Base-by-base conservation (phyloP, 2,329 filamentous ascomycete genomes). In the Xylariaceae sp. region DNA sequence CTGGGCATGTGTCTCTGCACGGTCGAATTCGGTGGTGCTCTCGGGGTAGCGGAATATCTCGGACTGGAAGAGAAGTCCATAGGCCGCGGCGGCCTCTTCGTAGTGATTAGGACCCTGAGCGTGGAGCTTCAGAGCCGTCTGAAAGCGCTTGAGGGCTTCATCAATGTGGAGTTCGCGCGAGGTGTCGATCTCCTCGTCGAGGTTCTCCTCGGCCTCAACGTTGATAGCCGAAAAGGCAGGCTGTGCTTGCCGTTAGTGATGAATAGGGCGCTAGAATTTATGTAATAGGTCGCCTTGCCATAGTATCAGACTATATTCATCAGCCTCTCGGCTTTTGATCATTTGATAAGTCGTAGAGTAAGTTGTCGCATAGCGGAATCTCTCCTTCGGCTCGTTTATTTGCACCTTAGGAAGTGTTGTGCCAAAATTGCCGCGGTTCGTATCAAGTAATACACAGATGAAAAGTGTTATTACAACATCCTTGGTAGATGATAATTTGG, bases 41-140 rank as follows among this genome's bases (percentile, higher is more conserved):
- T 97, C 93, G 45, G 89, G 88, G 67, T 94, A 96, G 66, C 85
- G 88, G 77, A 97, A 97, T 54, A 99, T 94, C 50, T 97, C 94
- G 21, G 92, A 97, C 47, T 88, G 78, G 72, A 99, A 95, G 1
- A 99, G 84, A 30, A 84, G 84, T 41, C 87, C 80, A 74, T 99
- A 99, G 39, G 94, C 93, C 45, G 86, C 82, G 36, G 82, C 81
- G 16, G 95, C 93, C 67, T 91, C 86, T 41, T 84, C 74, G 70
- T 91, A 94, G 48, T 85, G 89, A 15, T 77, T 76, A 0, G 89
- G 85, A 2, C 94, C 92, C 73, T 96, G 91, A 1, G 93, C 88
- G 69, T 99, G 94, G 61, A 92, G 85, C 71, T 93, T 96, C 53
- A 99, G 77, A 40, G 94, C 94, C 64, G 81, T 87, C 68, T 97